These are phyloP conservation scores for Straminergon stramineum DNA, from an alignment of 225 moss, liverwort and hornwort species.

Conservation along the genomic window DNA sequence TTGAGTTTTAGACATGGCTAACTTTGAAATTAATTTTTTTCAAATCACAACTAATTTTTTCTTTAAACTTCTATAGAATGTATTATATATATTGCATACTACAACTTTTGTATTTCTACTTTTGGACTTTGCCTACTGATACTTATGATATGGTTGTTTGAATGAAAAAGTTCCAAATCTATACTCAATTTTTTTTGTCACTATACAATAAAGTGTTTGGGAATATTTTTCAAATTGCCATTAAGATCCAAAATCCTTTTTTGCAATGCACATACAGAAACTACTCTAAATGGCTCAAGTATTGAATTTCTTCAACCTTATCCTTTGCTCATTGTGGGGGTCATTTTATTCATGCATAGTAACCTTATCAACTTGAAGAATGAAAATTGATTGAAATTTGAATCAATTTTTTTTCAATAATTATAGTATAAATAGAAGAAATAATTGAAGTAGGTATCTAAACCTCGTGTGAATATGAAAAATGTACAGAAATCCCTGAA, in stretches of 20 bases:
- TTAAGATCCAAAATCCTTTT: neutral
- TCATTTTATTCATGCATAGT: neutral
- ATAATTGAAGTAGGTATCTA: neutral
- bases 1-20: neutral
- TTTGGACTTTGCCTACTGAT: neutral
- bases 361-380: neutral
- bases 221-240: neutral
- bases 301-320: neutral
- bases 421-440: neutral
- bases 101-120: too few relatives aligned
- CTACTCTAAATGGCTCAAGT: neutral
- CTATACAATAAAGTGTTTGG: neutral
- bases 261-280: neutral
- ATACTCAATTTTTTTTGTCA: neutral
- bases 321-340: accelerated
- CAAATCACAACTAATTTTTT: too few relatives aligned
- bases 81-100: too few relatives aligned
- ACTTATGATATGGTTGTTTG: neutral
- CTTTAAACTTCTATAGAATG: too few relatives aligned
- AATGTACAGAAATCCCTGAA: neutral
- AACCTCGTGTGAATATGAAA: accelerated
- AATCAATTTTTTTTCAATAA: neutral
- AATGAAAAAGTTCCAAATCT: neutral
- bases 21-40: neutral
- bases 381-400: neutral